phyloP scores from a whole-genome alignment of 2,329 filamentous ascomycete species.

The Diaporthe sp. region DNA sequence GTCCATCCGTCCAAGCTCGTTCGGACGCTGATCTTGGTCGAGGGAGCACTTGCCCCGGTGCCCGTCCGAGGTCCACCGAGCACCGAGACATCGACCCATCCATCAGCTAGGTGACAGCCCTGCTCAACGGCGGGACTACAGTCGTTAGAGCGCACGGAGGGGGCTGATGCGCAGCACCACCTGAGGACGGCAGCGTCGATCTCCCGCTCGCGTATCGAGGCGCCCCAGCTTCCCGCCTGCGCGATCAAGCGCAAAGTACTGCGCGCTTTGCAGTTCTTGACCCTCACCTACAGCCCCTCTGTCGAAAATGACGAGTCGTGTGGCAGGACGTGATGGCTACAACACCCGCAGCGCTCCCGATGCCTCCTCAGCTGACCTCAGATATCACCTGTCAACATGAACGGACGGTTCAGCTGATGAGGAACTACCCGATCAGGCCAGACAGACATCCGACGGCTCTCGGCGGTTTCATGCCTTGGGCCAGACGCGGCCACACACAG shows the following conservation, averaged over 20 bases:
- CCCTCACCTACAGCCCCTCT: not conserved
- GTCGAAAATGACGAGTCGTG: not conserved
- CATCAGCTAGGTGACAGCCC: constrained; percentile 26
- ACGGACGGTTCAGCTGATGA: constrained; percentile 2
- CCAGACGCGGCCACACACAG: constrained; percentile 2
- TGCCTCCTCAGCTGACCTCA: not conserved
- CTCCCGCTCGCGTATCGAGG: constrained; percentile 8
- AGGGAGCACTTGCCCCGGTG: constrained; percentile 5
- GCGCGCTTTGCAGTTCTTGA: not conserved
- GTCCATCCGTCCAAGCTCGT: not conserved
- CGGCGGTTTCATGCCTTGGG: constrained; percentile 7
- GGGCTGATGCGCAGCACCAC: not conserved
- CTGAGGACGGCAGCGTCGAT: constrained; percentile 25
- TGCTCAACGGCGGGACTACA: constrained; percentile 27
- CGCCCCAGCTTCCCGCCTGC: not conserved
- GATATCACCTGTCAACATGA: not conserved
- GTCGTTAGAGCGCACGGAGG: constrained; percentile 3
- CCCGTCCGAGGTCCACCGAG: constrained; percentile 13
- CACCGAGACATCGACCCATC: constrained; percentile 33
- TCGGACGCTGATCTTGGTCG: constrained; percentile 21
- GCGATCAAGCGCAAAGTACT: not conserved
- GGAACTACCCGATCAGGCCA: not conserved
- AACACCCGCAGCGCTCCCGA: not conserved
- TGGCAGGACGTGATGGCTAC: too few relatives aligned
- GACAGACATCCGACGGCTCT: not conserved